Base-by-base conservation (phyloP, 2,329 filamentous ascomycete genomes). In the Atkinsonella hypoxylon region DNA sequence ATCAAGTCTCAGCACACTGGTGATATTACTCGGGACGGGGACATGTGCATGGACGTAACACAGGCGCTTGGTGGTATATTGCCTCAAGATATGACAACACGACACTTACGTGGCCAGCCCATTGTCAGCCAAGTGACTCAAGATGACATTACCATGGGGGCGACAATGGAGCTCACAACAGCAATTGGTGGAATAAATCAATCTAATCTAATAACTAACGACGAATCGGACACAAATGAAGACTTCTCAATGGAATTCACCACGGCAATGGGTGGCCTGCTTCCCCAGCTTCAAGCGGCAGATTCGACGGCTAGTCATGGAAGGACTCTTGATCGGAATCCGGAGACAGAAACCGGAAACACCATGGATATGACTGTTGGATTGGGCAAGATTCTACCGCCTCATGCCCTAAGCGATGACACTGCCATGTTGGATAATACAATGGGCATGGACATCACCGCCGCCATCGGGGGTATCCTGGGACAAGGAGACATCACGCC, bases 1-100 rank as follows among this genome's bases (percentile, higher is more conserved):
- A 60, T 76, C 39, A 65, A 62, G 54, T 22, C 72, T 48, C 61
- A 73, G 22, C 62, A 69, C 5, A 73, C 76, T 12, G 71, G 72
- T 12, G 63, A 67, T 15, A 39, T 43, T 11, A 58, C 63, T 2
- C 70, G 76, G 22, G 76, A 78, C 18, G 78, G 81, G 55, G 87
- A 90, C 39, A 83, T 94, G 75, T 93, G 88, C 20, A 96, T 97
- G 91, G 91, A 97, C 59, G 87, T 96, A 8, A 96, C 91, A 2
- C 81, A 80, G 50, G 87, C 81, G 9, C 74, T 95, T 49, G 91
- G 91, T 9, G 79, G 83, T 3, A 96, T 97, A 49, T 67, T 95
- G 18, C 70, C 75, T 5, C 73, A 70, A 38, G 53, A 48, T 7
- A 58, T 55, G 46, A 42, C 41, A 13, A 31, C n/a, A 46, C 46